These are phyloP conservation scores for Metschnikowia bowlesiae DNA, from an alignment of 805 yeast species.

Conservation along the genomic window DNA sequence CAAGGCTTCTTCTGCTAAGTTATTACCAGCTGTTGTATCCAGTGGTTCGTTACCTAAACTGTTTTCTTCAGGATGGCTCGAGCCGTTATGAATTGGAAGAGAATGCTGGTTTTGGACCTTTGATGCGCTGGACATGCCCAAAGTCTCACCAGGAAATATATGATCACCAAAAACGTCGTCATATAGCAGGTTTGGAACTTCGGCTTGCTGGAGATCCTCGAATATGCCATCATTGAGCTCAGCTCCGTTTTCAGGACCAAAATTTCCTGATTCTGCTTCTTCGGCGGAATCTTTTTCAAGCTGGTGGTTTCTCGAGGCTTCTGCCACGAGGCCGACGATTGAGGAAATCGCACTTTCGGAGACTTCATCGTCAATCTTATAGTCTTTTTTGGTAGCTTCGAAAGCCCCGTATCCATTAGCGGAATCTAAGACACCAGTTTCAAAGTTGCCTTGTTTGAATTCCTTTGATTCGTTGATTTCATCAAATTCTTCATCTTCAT, in stretches of 20 bases:
- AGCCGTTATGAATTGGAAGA: neutral
- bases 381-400: too few relatives aligned
- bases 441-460: neutral
- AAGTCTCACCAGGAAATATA: neutral
- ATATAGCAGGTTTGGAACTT: neutral
- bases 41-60: neutral
- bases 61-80: neutral
- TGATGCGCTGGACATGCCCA: neutral
- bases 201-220: too few relatives aligned
- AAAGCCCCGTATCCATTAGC: neutral
- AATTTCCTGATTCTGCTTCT: neutral
- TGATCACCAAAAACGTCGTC: neutral
- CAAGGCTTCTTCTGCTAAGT: neutral
- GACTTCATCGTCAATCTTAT: too few relatives aligned
- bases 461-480: neutral
- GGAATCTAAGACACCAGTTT: neutral
- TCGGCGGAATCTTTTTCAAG: neutral
- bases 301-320: neutral
- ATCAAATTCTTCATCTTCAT: slow-evolving; percentile 2
- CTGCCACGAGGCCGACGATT: too few relatives aligned
- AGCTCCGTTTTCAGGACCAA: neutral
- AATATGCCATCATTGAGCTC: neutral
- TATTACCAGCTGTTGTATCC: neutral
- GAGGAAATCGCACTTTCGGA: too few relatives aligned
- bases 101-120: neutral